A percentile compares a stretch with the other conserved stretches of the same genome.
phyloP scores from a whole-genome alignment of 768 basidiomycete species.

The Tephrocybe sp. region DNA sequence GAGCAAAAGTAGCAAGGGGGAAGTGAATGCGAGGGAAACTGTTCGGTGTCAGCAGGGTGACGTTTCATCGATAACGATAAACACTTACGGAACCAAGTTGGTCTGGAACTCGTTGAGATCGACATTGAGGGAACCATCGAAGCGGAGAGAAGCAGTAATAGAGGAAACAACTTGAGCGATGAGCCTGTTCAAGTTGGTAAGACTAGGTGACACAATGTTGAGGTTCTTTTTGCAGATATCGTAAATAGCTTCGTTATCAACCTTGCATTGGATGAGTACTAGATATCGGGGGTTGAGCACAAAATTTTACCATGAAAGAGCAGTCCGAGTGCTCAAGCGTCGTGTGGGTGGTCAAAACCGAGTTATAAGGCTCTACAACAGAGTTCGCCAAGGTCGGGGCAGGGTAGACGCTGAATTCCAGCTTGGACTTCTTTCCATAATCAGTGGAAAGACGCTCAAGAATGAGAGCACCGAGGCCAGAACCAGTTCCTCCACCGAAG shows the following conservation, averaged over 20 bases:
- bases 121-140: slow-evolving; percentile 96
- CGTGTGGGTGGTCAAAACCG: slow-evolving; percentile 94
- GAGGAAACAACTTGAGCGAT: slow-evolving; percentile 99
- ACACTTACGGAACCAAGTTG: slow-evolving; percentile 94
- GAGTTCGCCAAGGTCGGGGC: slow-evolving; percentile 91
- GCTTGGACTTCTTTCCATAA: slow-evolving; percentile 98
- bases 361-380: slow-evolving; percentile 98
- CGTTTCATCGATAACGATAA: slow-evolving; percentile 70
- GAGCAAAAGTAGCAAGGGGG: slow-evolving; percentile 95
- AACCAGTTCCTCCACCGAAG: slow-evolving; percentile 98
- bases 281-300: background rate
- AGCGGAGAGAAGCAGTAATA: slow-evolving; percentile 94
- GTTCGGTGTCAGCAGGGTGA: slow-evolving; percentile 22
- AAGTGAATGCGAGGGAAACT: slow-evolving; percentile 99
- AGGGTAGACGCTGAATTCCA: slow-evolving; percentile 97
- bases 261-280: slow-evolving; percentile 31
- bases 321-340: slow-evolving; percentile 99
- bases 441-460: slow-evolving; percentile 95
- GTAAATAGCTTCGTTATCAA: slow-evolving; percentile 92
- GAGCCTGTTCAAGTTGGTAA: slow-evolving; percentile 92
- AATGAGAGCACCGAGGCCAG: slow-evolving; percentile 95
- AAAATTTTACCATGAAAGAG: slow-evolving; percentile 85
- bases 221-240: slow-evolving; percentile 99
- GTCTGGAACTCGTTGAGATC: slow-evolving; percentile 99
- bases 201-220: slow-evolving; percentile 79